Conservation (phyloP, 108 stramenopile species). For the Cyclotella distinguenda region DNA sequence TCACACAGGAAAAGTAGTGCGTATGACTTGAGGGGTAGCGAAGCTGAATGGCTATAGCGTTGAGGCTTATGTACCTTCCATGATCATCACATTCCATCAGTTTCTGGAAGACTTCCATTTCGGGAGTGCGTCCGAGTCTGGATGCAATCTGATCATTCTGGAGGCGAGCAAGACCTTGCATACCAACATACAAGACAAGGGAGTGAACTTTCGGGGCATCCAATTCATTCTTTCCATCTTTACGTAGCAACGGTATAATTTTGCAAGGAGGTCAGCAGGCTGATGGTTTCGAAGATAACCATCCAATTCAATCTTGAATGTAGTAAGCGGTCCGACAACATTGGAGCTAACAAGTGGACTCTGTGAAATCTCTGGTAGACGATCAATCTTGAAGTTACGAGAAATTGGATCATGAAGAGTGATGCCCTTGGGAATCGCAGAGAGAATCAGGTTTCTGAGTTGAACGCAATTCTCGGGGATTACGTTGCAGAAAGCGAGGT, state of each 20-base stretch:
- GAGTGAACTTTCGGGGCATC: conserved; percentile 91
- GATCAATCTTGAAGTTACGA: conserved; percentile 97
- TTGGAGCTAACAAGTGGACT: conserved; percentile 91
- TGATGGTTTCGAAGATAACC: conserved; percentile 88
- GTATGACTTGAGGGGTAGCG: conserved; percentile 99
- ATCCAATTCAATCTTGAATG: conserved; percentile 85
- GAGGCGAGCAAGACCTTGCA: conserved; percentile 81
- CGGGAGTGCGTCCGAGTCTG: conserved; percentile 73
- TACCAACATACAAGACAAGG: conserved; percentile 95
- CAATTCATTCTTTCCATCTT: conserved; percentile 68
- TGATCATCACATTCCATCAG: conserved; percentile 93
- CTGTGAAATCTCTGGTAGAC: conserved; percentile 91
- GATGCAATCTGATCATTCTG: conserved; percentile 76
- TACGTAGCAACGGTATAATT: conserved; percentile 72
- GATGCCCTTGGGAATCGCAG: conserved; percentile 97
- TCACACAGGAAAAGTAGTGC: conserved; percentile 97
- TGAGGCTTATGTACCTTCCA: conserved; percentile 94
- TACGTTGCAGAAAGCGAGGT: conserved; percentile 95
- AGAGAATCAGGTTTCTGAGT: conserved; percentile 95
- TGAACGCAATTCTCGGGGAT: conserved; percentile 98
- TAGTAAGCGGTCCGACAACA: conserved; percentile 72
- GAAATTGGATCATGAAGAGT: conserved; percentile 98
- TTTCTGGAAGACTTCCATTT: conserved; percentile 85
- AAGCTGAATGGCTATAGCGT: conserved; percentile 99
- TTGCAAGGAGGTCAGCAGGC: conserved; percentile 76